Percentiles rank a stretch among this genome's conserved stretches.
Evolutionary conservation across 441 rosid genomes (phyloP).

Genomic region (Gossypium lobatum): DNA sequence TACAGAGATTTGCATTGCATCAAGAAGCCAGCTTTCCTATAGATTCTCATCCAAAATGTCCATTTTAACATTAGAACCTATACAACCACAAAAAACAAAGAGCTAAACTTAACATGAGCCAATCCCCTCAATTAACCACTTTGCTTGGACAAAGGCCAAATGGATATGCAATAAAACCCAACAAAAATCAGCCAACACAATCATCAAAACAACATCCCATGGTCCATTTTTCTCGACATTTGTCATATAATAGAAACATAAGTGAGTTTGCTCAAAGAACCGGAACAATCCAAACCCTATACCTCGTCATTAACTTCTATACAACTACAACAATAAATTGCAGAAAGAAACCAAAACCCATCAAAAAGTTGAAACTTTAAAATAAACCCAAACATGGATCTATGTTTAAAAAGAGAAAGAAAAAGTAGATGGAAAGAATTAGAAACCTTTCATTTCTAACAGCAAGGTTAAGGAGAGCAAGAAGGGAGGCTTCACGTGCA

Average conservation of each 20-base stretch:
- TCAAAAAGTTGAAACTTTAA: neutral
- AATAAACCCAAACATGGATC: constrained; percentile 9
- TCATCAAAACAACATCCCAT: neutral
- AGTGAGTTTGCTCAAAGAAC: no score
- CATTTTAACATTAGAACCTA: neutral
- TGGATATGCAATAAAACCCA: neutral
- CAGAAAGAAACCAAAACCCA: neutral
- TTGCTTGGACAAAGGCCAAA: neutral
- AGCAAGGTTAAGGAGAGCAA: constrained; percentile 75
- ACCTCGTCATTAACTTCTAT: no score
- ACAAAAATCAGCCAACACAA: neutral
- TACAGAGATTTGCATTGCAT: neutral
- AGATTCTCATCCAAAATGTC: neutral
- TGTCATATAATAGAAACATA: neutral
- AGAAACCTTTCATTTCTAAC: constrained; percentile 62
- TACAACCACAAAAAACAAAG: neutral
- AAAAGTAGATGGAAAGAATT: neutral
- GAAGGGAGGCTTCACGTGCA: constrained; percentile 65
- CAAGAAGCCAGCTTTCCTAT: neutral
- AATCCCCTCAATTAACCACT: neutral
- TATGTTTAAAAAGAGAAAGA: neutral
- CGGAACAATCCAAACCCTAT: no score
- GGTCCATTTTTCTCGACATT: neutral
- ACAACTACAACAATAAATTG: neutral
- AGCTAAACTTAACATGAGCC: neutral